These are phyloP conservation scores for Ogataea pignaliae DNA, from an alignment of 805 yeast species.

Conservation along the genomic window DNA sequence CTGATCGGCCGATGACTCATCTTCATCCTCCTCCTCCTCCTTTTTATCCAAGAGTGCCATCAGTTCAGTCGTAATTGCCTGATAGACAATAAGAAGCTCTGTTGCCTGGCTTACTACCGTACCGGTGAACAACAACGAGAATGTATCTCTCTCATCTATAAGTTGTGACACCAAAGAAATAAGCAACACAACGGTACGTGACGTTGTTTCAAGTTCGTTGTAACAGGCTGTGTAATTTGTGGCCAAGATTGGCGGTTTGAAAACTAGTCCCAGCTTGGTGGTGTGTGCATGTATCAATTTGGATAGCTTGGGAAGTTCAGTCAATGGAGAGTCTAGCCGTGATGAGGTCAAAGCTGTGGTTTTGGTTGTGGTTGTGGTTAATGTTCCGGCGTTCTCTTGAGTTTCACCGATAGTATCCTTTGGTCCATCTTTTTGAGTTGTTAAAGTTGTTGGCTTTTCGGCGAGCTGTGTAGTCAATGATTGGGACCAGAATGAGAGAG, in stretches of 20 bases:
- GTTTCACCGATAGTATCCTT: not conserved
- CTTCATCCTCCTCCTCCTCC: slow-evolving; percentile 23
- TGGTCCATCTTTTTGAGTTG: not conserved
- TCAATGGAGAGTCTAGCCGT: slow-evolving; percentile 39
- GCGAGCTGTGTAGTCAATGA: slow-evolving; percentile 4
- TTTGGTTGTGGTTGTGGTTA: not conserved
- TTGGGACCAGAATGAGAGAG: slow-evolving; percentile 15
- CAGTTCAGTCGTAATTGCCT: slow-evolving; percentile 17
- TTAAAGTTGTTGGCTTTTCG: not conserved
- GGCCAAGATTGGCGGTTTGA: slow-evolving; percentile 51
- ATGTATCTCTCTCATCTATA: slow-evolving; percentile 30
- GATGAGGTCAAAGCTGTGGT: slow-evolving; percentile 16
- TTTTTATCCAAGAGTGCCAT: slow-evolving; percentile 8
- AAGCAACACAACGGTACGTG: slow-evolving; percentile 40
- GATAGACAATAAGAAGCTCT: slow-evolving; percentile 12
- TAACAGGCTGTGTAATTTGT: slow-evolving; percentile 40
- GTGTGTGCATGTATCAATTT: slow-evolving; percentile 66
- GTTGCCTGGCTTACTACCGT: slow-evolving; percentile 27
- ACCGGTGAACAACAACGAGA: slow-evolving; percentile 26
- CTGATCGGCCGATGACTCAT: too few relatives aligned
- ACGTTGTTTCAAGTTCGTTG: slow-evolving; percentile 42
- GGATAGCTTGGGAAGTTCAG: slow-evolving; percentile 56
- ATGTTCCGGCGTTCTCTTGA: not conserved
- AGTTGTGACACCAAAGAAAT: slow-evolving; percentile 43
- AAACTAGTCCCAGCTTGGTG: slow-evolving; percentile 71